Conservation (phyloP, 2,329 filamentous ascomycete species). For the Stagonosporopsis rhizophila region DNA sequence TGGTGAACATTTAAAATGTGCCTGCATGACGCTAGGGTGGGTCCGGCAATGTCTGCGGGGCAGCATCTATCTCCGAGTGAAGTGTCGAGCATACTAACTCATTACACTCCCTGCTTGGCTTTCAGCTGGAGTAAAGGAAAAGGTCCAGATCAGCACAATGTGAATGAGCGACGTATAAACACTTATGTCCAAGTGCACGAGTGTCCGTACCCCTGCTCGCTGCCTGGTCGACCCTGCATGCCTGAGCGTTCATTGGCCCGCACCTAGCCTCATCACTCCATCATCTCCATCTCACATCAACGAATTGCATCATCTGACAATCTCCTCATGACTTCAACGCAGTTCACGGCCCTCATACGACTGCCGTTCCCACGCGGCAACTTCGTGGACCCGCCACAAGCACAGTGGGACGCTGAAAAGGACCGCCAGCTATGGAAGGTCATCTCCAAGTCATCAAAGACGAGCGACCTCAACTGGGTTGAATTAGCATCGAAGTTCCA, state of each 20-base stretch:
- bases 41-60: constrained; percentile 16
- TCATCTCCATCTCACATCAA: constrained; percentile 8
- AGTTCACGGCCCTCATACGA: constrained; percentile 79
- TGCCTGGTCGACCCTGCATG: constrained; percentile 10
- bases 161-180: neutral
- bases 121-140: neutral
- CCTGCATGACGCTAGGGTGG: constrained; percentile 26
- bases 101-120: neutral
- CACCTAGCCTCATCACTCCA: constrained; percentile 8
- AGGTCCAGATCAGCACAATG: neutral
- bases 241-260: constrained; percentile 11
- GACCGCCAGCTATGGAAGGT: constrained; percentile 91
- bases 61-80: neutral
- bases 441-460: constrained; percentile 80
- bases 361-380: constrained; percentile 87
- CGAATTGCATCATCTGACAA: neutral
- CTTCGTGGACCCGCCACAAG: constrained; percentile 88
- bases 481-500: constrained; percentile 80
- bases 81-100: neutral
- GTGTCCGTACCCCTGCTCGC: neutral
- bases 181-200: neutral
- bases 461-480: constrained; percentile 85
- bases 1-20: constrained; percentile 21
- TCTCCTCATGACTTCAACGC: constrained; percentile 38
- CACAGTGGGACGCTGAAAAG: constrained; percentile 86